A percentile compares a stretch with the other conserved stretches of the same genome.
Evolutionary conservation across 805 yeast species (phyloP).

Genomic region (Candida vaughaniae): DNA sequence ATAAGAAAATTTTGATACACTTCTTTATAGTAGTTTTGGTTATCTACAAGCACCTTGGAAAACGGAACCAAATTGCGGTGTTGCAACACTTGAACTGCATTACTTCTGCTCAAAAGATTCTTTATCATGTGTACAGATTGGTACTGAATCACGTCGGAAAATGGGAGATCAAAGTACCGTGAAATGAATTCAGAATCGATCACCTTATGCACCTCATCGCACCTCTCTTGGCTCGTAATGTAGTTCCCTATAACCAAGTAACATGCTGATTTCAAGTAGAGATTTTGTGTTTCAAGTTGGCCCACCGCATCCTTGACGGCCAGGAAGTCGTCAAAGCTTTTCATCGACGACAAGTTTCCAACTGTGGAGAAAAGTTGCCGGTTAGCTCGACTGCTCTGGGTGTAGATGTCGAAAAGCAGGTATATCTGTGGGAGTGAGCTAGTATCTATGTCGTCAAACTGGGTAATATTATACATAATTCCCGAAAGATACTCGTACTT

Average conservation of each 20-base stretch:
- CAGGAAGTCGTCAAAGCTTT: slow-evolving; percentile 19
- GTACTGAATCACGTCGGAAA: slow-evolving; percentile 35
- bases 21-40: slow-evolving; percentile 34
- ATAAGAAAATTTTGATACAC: slow-evolving; percentile 24
- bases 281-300: slow-evolving; percentile 11
- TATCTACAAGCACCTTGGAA: slow-evolving; percentile 31
- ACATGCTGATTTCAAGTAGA: slow-evolving; percentile 28
- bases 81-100: slow-evolving; percentile 13
- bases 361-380: slow-evolving; percentile 32
- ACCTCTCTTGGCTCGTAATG: slow-evolving; percentile 21
- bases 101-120: slow-evolving; percentile 21
- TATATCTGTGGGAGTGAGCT: slow-evolving; percentile 5
- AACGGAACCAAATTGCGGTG: slow-evolving; percentile 18
- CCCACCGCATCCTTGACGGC: slow-evolving; percentile 20
- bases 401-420: slow-evolving; percentile 9
- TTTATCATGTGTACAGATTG: slow-evolving; percentile 37
- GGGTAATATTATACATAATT: slow-evolving; percentile 20
- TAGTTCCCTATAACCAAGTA: slow-evolving; percentile 38
- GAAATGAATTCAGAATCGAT: slow-evolving; percentile 15
- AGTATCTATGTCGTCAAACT: slow-evolving; percentile 16
- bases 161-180: slow-evolving; percentile 18
- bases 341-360: slow-evolving; percentile 35
- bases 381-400: slow-evolving; percentile 11
- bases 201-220: slow-evolving; percentile 9
- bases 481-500: slow-evolving; percentile 12